A percentile compares a stretch with the other conserved stretches of the same genome.
These are phyloP conservation scores for Trichocladium antarcticum DNA, from an alignment of 495 filamentous ascomycete genomes.

Conservation along the genomic window DNA sequence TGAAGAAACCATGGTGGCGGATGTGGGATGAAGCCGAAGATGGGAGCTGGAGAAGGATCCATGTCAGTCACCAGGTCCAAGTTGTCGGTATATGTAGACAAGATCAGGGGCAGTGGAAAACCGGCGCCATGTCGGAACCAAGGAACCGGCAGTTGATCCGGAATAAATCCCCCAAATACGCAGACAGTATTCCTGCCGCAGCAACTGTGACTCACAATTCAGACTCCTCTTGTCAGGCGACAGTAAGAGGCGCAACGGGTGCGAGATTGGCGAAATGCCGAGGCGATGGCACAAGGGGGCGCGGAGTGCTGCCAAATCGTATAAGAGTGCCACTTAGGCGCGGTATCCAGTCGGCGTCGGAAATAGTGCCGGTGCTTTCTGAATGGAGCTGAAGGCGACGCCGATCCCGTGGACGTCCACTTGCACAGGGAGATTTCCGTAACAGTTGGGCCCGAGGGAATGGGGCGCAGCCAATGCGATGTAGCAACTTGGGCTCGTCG, in stretches of 20 bases:
- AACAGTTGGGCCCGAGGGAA: constrained; percentile 4
- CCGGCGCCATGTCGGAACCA: not conserved
- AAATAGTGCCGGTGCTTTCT: not conserved
- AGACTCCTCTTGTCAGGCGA: constrained; percentile 23
- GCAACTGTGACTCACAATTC: constrained; percentile 36
- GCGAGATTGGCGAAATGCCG: constrained; percentile 29
- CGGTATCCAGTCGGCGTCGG: not conserved
- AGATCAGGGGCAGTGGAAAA: not conserved
- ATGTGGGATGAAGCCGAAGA: constrained; percentile 4
- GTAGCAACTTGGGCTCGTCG: not conserved
- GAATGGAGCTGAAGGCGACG: constrained; percentile 17
- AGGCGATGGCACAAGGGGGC: constrained; percentile 28
- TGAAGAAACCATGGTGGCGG: constrained; percentile 37
- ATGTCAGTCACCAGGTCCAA: constrained; percentile 18
- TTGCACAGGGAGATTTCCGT: not conserved
- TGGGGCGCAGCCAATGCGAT: constrained; percentile 16
- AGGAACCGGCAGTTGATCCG: constrained; percentile 8
- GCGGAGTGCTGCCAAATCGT: constrained; percentile 30
- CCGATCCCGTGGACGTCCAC: constrained; percentile 11
- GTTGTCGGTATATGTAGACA: constrained; percentile 5
- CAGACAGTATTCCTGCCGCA: constrained; percentile 16
- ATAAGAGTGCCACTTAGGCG: constrained; percentile 12
- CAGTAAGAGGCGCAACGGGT: constrained; percentile 12
- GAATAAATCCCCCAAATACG: constrained; percentile 11
- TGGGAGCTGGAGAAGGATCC: constrained; percentile 7